Evolutionary conservation across 768 basidiomycete genomes (phyloP).

Genomic region (Cubamyces lactineus): DNA sequence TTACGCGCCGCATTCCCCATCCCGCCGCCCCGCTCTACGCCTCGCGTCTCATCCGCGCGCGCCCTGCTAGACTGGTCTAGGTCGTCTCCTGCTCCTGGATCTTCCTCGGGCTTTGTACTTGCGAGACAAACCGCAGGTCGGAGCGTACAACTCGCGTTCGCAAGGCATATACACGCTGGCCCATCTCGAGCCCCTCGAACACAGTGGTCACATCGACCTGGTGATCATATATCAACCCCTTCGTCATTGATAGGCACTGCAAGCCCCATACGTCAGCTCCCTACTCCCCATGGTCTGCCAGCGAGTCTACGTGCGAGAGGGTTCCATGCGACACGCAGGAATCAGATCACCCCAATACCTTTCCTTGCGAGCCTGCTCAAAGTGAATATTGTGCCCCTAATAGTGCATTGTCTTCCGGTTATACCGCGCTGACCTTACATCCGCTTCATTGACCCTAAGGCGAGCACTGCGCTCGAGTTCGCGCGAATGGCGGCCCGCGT

Average conservation of each 20-base stretch:
- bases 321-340: constrained; percentile 47
- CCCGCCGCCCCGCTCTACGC: constrained; percentile 4
- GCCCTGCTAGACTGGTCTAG: constrained; percentile 20
- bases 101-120: neutral
- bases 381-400: constrained; percentile 41
- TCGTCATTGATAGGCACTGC: neutral
- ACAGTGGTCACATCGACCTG: constrained; percentile 15
- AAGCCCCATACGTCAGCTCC: neutral
- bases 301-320: constrained; percentile 10
- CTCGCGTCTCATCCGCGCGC: neutral
- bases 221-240: neutral
- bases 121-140: neutral
- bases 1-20: constrained; percentile 36
- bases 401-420: neutral
- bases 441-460: constrained; percentile 44
- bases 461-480: constrained; percentile 73
- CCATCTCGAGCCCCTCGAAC: constrained; percentile 5
- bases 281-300: neutral
- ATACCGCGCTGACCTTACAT: constrained; percentile 11
- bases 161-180: neutral
- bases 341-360: constrained; percentile 46
- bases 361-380: constrained; percentile 68
- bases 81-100: constrained; percentile 5
- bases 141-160: neutral
- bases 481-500: constrained; percentile 71